Conservation (phyloP, 2,329 filamentous ascomycete genomes). For the Trichoderma oligosporum region DNA sequence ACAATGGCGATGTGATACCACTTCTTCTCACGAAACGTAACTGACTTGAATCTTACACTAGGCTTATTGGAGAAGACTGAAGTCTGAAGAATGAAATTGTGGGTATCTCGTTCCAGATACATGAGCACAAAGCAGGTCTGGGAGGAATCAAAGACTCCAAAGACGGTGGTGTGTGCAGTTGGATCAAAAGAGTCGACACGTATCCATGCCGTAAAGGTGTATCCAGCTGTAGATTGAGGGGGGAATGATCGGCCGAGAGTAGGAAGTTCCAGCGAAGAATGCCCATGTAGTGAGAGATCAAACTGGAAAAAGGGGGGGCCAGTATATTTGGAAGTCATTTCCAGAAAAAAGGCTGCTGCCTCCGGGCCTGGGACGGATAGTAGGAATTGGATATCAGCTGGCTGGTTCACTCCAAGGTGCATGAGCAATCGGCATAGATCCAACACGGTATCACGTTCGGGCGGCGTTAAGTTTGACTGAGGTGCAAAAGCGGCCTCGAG, state of each 20-base stretch:
- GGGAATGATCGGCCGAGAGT: conserved; percentile 84
- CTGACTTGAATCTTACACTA: conserved; percentile 88
- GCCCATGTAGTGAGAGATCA: conserved; percentile 82
- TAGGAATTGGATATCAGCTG: conserved; percentile 81
- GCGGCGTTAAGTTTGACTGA: conserved; percentile 47
- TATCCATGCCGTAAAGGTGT: conserved; percentile 87
- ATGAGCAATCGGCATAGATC: conserved; percentile 67
- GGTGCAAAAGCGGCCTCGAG: conserved; percentile 57
- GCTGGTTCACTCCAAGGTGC: conserved; percentile 69
- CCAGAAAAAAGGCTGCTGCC: conserved; percentile 66
- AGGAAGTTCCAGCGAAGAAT: conserved; percentile 83
- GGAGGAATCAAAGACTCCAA: conserved; percentile 86
- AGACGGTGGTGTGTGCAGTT: conserved; percentile 85
- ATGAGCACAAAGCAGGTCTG: conserved; percentile 92
- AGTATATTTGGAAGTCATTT: conserved; percentile 69
- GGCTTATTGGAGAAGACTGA: conserved; percentile 82
- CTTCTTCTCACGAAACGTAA: conserved; percentile 66
- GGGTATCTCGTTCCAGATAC: conserved; percentile 90
- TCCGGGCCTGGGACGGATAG: conserved; percentile 49
- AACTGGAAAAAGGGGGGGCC: conserved; percentile 88
- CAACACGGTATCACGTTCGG: conserved; percentile 58
- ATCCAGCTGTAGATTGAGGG: conserved; percentile 72
- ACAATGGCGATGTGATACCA: conserved; percentile 96
- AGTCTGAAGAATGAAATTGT: conserved; percentile 92
- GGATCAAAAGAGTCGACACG: conserved; percentile 83